These are phyloP conservation scores for Ramaria sp. DNA, from an alignment of 768 basidiomycete species.

Conservation along the genomic window DNA sequence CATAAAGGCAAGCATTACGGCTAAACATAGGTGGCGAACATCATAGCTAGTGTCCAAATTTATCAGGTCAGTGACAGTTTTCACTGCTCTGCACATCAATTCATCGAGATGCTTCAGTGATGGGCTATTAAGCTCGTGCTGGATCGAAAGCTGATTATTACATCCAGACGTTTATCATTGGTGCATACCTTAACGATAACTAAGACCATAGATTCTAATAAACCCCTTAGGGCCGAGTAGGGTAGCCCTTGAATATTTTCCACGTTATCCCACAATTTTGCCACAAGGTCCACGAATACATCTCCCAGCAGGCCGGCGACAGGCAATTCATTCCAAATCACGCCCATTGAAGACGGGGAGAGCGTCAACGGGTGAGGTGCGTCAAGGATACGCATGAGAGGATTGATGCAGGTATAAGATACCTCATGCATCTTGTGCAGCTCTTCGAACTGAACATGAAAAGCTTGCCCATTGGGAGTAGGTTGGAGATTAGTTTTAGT, in stretches of 20 bases:
- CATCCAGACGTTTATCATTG: neutral
- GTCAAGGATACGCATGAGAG: conserved; percentile 50
- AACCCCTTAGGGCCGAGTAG: conserved; percentile 42
- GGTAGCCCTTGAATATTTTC: conserved; percentile 39
- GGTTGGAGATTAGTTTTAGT: conserved; percentile 36
- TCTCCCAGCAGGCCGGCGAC: conserved; percentile 46
- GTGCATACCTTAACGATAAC: conserved; percentile 44
- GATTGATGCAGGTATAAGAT: conserved; percentile 46
- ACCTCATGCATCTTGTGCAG: conserved; percentile 30
- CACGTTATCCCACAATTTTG: conserved; percentile 39
- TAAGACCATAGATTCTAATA: conserved; percentile 55
- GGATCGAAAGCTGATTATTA: neutral
- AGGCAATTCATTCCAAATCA: conserved; percentile 31
- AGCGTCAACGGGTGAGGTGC: conserved; percentile 39
- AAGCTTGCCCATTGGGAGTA: conserved; percentile 35
- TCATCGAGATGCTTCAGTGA: conserved; percentile 45
- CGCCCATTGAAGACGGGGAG: conserved; percentile 36
- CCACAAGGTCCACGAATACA: conserved; percentile 48
- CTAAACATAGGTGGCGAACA: conserved; percentile 52
- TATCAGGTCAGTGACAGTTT: conserved; percentile 40
- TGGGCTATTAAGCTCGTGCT: conserved; percentile 52
- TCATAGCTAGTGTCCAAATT: conserved; percentile 52
- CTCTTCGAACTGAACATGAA: conserved; percentile 45
- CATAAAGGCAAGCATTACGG: conserved; percentile 51
- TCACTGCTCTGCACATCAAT: conserved; percentile 40